These are phyloP conservation scores for Hericium rajendrae DNA, from an alignment of 768 basidiomycete genomes.

Conservation along the genomic window DNA sequence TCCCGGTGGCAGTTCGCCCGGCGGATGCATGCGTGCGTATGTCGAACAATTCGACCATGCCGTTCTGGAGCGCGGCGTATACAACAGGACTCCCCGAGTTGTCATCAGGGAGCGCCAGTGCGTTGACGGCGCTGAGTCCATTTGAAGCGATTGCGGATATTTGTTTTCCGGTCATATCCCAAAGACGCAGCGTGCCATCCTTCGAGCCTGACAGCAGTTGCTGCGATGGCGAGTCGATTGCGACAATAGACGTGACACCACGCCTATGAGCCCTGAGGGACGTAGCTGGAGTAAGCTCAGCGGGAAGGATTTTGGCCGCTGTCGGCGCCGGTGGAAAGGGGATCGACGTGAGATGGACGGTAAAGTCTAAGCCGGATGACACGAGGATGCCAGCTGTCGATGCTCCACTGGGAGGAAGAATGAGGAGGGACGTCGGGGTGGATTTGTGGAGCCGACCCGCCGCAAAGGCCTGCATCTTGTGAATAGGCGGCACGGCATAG, in stretches of 20 bases:
- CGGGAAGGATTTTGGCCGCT: not conserved
- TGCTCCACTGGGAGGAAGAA: slow-evolving; percentile 1
- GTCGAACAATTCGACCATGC: slow-evolving; percentile 5
- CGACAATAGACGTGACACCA: slow-evolving; percentile 4
- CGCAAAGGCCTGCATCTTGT: slow-evolving; percentile 1
- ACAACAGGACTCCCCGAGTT: not conserved
- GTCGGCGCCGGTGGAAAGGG: not conserved
- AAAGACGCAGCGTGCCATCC: slow-evolving; percentile 12
- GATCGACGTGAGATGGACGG: slow-evolving; percentile 9
- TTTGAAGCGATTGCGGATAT: slow-evolving; percentile 3
- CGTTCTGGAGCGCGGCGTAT: slow-evolving; percentile 10
- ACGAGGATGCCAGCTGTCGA: slow-evolving; percentile 1
- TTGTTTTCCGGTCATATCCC: slow-evolving; percentile 8
- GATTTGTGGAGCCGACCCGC: slow-evolving; percentile 9
- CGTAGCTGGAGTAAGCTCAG: slow-evolving; percentile 3
- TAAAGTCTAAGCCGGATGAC: slow-evolving; percentile 12
- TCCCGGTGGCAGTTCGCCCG: not conserved
- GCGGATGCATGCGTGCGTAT: slow-evolving; percentile 1
- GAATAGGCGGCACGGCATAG: slow-evolving; percentile 4
- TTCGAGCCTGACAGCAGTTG: slow-evolving; percentile 7
- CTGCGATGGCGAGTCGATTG: not conserved
- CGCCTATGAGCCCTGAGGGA: slow-evolving; percentile 9
- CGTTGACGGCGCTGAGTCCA: not conserved
- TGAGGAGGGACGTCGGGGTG: slow-evolving; percentile 10
- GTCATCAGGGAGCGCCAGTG: not conserved